Evolutionary conservation across 306 rosid species (phyloP), one percentile per base, ranked within the genome.

Genomic region (Sesbania bispinosa): DNA sequence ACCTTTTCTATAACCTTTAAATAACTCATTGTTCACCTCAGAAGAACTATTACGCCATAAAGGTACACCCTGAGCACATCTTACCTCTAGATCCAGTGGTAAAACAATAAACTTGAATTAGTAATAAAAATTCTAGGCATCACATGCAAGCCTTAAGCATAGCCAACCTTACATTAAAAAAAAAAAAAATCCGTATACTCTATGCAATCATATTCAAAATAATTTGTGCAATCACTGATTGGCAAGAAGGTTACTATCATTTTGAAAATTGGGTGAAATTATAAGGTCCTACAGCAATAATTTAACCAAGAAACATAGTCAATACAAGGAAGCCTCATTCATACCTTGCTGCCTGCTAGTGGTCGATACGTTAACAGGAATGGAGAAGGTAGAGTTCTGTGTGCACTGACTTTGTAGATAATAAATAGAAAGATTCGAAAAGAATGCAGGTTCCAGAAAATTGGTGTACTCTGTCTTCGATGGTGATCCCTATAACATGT

Each of bases 381-480:
- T 11, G 74, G 92, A 67, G 66, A 76, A 74, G 21, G 86, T 57
- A 74, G 85, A 48, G 85, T 86, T 85, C 61, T 53, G 61, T n/a
- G 80, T 2, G 83, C 98, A 90, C 60, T 82, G 96, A 27, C 41
- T 79, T 71, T 84, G 96, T 54, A 90, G 77, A 80, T 72, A 77
- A 74, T 90, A 87, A 36, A 93, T 11, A 26, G 97, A 93, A 73
- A 63, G 82, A 67, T 47, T 81, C 7, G 90, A 90, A 80, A 67
- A 67, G 85, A 88, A 93, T 76, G 97, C 92, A 33, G 98, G 84
- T 55, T 93, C 98, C 39, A 90, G 89, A 78, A 90, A 85, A 85
- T 88, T 88, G 85, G 58, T 62, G 71, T 6, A 0, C 24, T 82
- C 63, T 32, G 98, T 64, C 86, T 14, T 33, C n/a, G 98, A 52